phyloP scores from a whole-genome alignment of 163 green algal genomes.

The Scenedesmus sp. region DNA sequence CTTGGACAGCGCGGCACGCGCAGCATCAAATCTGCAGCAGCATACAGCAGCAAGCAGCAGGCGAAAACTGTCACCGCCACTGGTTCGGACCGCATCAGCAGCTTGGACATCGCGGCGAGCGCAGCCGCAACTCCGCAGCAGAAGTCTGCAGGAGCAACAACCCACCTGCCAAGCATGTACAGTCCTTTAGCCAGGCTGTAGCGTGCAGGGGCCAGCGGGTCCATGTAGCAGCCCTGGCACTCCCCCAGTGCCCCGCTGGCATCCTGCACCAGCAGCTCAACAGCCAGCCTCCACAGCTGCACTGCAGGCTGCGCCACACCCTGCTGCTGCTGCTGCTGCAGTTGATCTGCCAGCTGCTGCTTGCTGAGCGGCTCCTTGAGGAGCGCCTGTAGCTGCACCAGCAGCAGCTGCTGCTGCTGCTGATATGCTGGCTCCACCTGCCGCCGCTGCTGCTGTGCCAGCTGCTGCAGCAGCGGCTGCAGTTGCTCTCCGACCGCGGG shows the following conservation, averaged over 20 bases:
- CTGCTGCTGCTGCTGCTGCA: slow-evolving; percentile 16
- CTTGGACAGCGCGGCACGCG: neutral
- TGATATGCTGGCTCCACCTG: neutral
- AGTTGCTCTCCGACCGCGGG: neutral
- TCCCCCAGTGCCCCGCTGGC: neutral
- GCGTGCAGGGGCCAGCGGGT: slow-evolving; percentile 5
- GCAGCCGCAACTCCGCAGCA: neutral
- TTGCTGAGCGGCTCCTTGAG: neutral
- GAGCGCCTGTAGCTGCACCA: neutral
- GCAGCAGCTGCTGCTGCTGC: neutral
- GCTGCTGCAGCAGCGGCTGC: neutral
- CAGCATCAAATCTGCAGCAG: too few relatives aligned
- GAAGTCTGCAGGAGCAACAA: neutral
- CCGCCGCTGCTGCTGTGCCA: neutral
- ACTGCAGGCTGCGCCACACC: neutral
- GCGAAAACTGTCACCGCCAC: too few relatives aligned
- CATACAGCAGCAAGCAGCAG: too few relatives aligned
- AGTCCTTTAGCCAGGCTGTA: slow-evolving; percentile 30
- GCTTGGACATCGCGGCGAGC: neutral
- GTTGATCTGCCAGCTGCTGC: neutral
- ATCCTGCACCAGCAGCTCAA: slow-evolving; percentile 15
- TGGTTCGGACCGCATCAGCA: too few relatives aligned
- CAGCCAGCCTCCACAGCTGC: neutral
- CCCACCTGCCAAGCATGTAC: neutral
- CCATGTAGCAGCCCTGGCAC: slow-evolving; percentile 23